Percentiles rank a stretch among this genome's conserved stretches.
Evolutionary conservation across 2,329 filamentous ascomycete genomes (phyloP).

Genomic region (Aspergillus piperis): DNA sequence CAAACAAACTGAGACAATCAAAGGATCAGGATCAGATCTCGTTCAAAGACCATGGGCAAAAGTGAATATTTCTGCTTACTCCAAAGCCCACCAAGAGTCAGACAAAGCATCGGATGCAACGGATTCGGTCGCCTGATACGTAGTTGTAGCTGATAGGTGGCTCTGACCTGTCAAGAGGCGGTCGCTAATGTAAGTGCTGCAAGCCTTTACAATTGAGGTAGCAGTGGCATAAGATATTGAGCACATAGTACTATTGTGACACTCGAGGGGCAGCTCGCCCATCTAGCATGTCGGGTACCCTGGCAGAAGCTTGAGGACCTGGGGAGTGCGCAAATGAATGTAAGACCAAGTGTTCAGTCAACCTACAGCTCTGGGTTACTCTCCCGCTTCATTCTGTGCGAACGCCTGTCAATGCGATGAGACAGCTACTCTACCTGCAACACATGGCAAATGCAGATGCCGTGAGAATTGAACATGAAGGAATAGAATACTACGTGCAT

Average conservation of each 20-base stretch:
- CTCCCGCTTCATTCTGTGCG: neutral
- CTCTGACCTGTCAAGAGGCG: neutral
- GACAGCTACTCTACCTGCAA: neutral
- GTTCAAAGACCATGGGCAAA: neutral
- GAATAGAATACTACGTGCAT: slow-evolving; percentile 20
- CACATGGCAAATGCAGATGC: neutral
- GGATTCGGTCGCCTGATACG: neutral
- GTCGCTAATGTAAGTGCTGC: neutral
- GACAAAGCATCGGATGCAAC: neutral
- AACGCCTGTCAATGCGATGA: neutral
- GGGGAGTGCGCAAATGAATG: neutral
- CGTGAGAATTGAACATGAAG: neutral
- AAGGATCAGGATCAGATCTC: neutral
- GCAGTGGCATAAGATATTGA: neutral
- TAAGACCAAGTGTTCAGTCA: neutral
- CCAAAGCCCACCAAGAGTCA: neutral
- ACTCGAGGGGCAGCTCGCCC: neutral
- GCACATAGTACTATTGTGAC: neutral
- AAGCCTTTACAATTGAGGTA: neutral
- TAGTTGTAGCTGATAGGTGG: neutral
- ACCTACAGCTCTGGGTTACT: neutral
- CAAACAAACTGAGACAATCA: too few species aligned
- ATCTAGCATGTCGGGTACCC: neutral
- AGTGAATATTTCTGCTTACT: neutral
- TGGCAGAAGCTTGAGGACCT: neutral